Base-by-base conservation (phyloP, 2,329 filamentous ascomycete species). In the Ophiostoma novo-ulmi region DNA sequence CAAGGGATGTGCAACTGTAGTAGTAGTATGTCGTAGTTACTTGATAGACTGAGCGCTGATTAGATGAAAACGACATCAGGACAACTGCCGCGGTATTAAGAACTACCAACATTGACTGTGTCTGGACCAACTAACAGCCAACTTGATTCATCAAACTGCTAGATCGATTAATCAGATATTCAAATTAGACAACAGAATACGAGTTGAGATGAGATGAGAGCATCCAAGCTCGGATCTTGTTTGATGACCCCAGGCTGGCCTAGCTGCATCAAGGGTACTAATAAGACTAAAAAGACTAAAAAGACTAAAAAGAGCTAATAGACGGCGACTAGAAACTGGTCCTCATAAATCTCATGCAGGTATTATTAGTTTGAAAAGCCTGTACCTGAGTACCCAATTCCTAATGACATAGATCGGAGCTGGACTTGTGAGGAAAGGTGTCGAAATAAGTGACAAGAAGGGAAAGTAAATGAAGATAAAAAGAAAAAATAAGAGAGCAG, bases 241-340 rank as follows among this genome's bases (percentile, higher is more conserved):
- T 58, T 58, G 52, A 22, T 58, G 52, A 26, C 22, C 52, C 52
- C 52, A 10, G 52, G 44, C 44, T 48, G 44, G n/a, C 44, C 44
- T 44, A n/a, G 44, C 44, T 48, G 44, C 44, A 48, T 48, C 44
- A 48, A 48, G 17, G 44, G 44, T 17, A 48, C 52, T 22, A 6
- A 31, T 3, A 31, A 31, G 31, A 31, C 31, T 31, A 31, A 31
- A 3, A 31, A 31, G 31, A 31, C 31, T 31, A 31, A 31, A 3
- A 31, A 4, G 31, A 26, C 52, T 11, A 55, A 22, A 22, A 7
- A 58, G n/a, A 58, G 52, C 52, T 26, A 58, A 26, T 35, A 61
- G 22, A 63, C 58, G 58, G 58, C 58, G 58, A 63, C 58, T 63
- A 63, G 55, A 13, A 11, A 35, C 20, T 55, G 48, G 48, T 44